Percentiles rank a stretch among this genome's conserved stretches.
phyloP scores from a whole-genome alignment of 805 yeast genomes.

The Metschnikowia cerradonensis region DNA sequence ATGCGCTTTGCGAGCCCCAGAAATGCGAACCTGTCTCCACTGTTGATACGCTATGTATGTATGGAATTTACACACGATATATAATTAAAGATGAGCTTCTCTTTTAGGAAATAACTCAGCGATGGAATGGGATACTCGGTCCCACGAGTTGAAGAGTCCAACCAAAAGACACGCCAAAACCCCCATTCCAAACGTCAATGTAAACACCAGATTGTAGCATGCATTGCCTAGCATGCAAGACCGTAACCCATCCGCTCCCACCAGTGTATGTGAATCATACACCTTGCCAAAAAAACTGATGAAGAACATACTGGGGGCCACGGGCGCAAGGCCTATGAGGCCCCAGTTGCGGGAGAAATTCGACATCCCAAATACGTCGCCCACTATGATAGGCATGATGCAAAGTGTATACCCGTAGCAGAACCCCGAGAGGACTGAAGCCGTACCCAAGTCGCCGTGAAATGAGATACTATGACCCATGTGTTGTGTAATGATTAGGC shows the following conservation, averaged over 20 bases:
- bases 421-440: conserved; percentile 59
- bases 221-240: conserved; percentile 30
- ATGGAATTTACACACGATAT: not conserved
- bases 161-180: conserved; percentile 21
- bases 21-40: not conserved
- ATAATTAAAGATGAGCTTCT: not conserved
- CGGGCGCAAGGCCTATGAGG: conserved; percentile 60
- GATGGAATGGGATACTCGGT: not conserved
- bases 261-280: conserved; percentile 47
- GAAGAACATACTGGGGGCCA: conserved; percentile 54
- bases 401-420: conserved; percentile 75
- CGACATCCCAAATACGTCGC: conserved; percentile 68
- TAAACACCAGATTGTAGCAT: conserved; percentile 40
- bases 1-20: not conserved
- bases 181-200: conserved; percentile 33
- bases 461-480: conserved; percentile 36
- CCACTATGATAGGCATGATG: conserved; percentile 68
- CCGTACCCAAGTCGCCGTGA: conserved; percentile 40
- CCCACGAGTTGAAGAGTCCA: conserved; percentile 17
- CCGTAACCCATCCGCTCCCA: conserved; percentile 9
- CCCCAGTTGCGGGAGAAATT: conserved; percentile 76
- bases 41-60: not conserved
- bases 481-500: conserved; percentile 49
- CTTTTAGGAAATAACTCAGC: not conserved
- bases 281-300: conserved; percentile 60